Conservation (phyloP, 768 basidiomycete genomes). For the Boletus tylopilopsis region DNA sequence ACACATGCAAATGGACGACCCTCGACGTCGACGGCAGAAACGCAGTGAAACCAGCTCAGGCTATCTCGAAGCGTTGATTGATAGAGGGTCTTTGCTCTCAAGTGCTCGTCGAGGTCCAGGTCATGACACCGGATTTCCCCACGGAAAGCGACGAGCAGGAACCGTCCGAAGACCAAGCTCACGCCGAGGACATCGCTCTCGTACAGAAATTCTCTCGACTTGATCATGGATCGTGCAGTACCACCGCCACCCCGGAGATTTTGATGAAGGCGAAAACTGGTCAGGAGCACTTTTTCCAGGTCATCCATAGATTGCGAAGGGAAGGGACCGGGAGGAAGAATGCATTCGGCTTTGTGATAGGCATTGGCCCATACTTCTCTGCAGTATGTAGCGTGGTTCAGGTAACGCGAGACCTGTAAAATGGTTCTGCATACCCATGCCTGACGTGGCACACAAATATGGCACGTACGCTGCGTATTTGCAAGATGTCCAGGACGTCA, state of each 20-base stretch:
- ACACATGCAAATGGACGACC: constrained; percentile 17
- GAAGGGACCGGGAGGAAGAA: constrained; percentile 19
- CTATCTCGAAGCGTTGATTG: not conserved
- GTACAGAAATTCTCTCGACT: constrained; percentile 4
- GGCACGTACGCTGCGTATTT: no score
- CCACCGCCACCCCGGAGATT: constrained; percentile 1
- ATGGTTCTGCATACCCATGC: no score
- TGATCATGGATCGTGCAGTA: not conserved
- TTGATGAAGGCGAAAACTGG: constrained; percentile 4
- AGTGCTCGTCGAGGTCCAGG: not conserved
- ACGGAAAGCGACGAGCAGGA: constrained; percentile 10
- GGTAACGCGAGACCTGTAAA: constrained; percentile 12
- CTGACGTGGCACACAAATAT: no score
- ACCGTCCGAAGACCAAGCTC: constrained; percentile 15
- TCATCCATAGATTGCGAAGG: constrained; percentile 11
- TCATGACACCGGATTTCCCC: constrained; percentile 17
- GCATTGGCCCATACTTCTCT: constrained; percentile 15
- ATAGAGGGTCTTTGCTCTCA: constrained; percentile 3
- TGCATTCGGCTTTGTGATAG: constrained; percentile 9
- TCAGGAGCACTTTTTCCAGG: constrained; percentile 13
- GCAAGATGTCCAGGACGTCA: no score
- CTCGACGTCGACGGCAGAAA: constrained; percentile 9
- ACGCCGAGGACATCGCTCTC: not conserved
- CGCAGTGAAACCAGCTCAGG: constrained; percentile 3
- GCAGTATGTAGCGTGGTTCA: constrained; percentile 1